Percentiles rank a stretch among this genome's conserved stretches.
These are phyloP conservation scores for Suillus subluteus DNA, from an alignment of 768 basidiomycete species.

Conservation along the genomic window DNA sequence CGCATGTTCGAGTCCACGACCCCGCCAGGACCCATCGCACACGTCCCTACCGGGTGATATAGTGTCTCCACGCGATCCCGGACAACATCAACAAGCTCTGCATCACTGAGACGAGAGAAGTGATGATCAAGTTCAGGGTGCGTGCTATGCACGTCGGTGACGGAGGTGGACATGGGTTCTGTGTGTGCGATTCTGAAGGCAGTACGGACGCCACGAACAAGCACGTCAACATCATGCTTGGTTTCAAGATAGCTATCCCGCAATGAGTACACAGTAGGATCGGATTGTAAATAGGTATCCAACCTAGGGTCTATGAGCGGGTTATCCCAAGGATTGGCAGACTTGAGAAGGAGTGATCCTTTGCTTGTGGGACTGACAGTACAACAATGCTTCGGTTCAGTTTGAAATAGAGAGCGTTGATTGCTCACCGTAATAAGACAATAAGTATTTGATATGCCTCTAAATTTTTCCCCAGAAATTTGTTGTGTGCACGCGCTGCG, in stretches of 20 bases:
- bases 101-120: constrained; percentile 35
- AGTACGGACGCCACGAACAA: constrained; percentile 44
- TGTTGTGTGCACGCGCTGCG: background rate
- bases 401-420: background rate
- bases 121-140: constrained; percentile 43
- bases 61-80: constrained; percentile 42
- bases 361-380: constrained; percentile 46
- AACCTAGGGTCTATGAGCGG: constrained; percentile 50
- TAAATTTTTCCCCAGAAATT: background rate
- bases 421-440: constrained; percentile 30
- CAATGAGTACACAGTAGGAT: background rate
- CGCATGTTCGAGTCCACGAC: constrained; percentile 43
- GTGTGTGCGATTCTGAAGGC: constrained; percentile 42
- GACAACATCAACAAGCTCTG: constrained; percentile 39
- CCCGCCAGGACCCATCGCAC: constrained; percentile 21
- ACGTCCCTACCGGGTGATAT: constrained; percentile 44
- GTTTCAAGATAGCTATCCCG: constrained; percentile 44
- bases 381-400: background rate
- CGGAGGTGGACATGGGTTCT: constrained; percentile 37
- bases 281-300: constrained; percentile 9
- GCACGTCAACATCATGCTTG: constrained; percentile 40
- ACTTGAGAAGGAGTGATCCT: constrained; percentile 44
- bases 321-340: constrained; percentile 42
- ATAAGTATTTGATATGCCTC: constrained; percentile 24
- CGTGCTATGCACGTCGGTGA: constrained; percentile 36